Evolutionary conservation across 2,329 filamentous ascomycete genomes (phyloP).

Genomic region (Ambrosiella xylebori): DNA sequence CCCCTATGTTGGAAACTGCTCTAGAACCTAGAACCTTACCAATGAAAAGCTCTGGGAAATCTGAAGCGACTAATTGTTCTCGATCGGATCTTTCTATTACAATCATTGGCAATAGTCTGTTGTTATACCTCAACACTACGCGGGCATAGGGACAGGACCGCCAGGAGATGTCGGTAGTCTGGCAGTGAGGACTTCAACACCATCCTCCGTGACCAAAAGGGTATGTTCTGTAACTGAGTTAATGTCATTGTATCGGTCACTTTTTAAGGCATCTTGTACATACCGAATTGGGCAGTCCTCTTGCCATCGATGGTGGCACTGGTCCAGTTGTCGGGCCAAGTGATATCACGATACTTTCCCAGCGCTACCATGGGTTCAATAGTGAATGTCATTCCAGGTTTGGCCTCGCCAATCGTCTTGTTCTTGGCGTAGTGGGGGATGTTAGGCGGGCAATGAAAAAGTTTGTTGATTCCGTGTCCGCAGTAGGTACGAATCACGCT

Average conservation of each 20-base stretch:
- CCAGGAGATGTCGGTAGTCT: conserved; percentile 57
- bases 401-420: conserved; percentile 86
- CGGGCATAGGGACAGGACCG: conserved; percentile 46
- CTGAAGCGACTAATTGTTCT: no score
- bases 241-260: background rate
- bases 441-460: conserved; percentile 89
- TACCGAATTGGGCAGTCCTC: conserved; percentile 81
- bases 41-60: no score
- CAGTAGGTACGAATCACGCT: conserved; percentile 92
- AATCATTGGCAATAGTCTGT: background rate
- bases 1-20: no score
- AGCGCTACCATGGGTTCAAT: conserved; percentile 98
- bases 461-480: conserved; percentile 81
- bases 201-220: conserved; percentile 64
- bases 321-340: conserved; percentile 98
- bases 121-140: background rate
- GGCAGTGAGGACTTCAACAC: conserved; percentile 67
- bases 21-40: no score
- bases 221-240: conserved; percentile 46
- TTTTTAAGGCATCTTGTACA: conserved; percentile 18
- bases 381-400: conserved; percentile 95
- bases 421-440: conserved; percentile 97
- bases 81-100: no score
- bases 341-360: conserved; percentile 80
- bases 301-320: conserved; percentile 83